Base-by-base conservation (phyloP, 192 early-diverging fungal genomes). In the Backusella mclennaniae region DNA sequence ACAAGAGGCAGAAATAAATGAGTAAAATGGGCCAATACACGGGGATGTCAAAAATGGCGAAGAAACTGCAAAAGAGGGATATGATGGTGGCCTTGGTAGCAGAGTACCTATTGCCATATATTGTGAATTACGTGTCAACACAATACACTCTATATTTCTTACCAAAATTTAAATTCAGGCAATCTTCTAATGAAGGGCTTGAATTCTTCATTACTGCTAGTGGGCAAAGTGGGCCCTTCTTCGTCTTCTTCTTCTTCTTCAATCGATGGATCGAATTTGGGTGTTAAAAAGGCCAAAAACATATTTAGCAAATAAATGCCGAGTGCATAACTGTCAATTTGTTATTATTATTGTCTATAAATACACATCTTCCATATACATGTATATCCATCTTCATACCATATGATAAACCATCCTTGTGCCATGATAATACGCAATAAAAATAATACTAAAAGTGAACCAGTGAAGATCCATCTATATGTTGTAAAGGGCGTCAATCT, bases 151-250 rank as follows among this genome's bases (percentile, higher is more conserved):
- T 12, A 3, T 21, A 26, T 77, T 82, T 39, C 11, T 76, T 86
- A 94, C 98, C 98, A 99, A 78, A 97, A 98, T 86, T 98, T 99
- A 84, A 99, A 98, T 83, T 99, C 98, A 17, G 98, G 97, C 70
- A 99, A 80, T 73, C 98, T 84, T 76, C 98, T 87, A 76, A 99
- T 96, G 83, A 99, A 99, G 4, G 98, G 98, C 38, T 90, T 87
- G 79, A 99, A 99, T 84, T 99, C 98, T 42, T 99, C 96, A 75
- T 96, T 94, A n/a, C 84, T 89, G 72, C 91, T 90, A 31, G 89
- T 94, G 0, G 98, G 98, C 69, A 99, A 82, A 36, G 91, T 74
- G 1, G 88, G 86, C 1, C 86, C 86, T n/a, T 89, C 89, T 56
- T 93, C 93, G 15, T 85, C 81, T 15, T 90, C 89, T n/a, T 86